phyloP scores from a whole-genome alignment of 1,284 basidiomycete genomes.

The Takashimella koratensis region DNA sequence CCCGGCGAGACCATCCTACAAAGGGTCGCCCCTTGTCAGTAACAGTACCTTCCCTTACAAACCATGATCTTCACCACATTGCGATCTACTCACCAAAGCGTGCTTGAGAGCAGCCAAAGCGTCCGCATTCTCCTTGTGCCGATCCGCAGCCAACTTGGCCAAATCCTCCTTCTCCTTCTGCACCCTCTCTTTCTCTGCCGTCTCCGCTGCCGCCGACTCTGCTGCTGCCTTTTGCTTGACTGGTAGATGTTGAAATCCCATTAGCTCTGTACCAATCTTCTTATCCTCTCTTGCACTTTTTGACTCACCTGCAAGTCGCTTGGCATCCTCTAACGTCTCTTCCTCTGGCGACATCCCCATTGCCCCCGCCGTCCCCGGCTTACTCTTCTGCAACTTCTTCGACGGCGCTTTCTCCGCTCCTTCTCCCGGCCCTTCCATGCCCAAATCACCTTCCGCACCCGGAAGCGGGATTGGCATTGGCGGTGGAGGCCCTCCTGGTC shows the following conservation, averaged over 20 bases:
- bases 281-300: too few species aligned
- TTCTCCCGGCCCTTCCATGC: too few species aligned
- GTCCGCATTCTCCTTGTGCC: conserved; percentile 36
- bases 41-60: neutral
- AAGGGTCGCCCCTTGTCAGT: conserved; percentile 7
- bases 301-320: conserved; percentile 39
- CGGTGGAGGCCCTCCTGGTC: neutral
- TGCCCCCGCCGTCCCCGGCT: neutral
- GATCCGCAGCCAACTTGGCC: conserved; percentile 34
- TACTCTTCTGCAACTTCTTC: conserved; percentile 25
- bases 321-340: conserved; percentile 32
- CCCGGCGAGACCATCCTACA: conserved; percentile 34
- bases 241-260: conserved; percentile 5
- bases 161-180: conserved; percentile 30
- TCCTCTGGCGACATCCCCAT: conserved; percentile 15
- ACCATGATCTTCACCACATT: conserved; percentile 8
- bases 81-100: conserved; percentile 24
- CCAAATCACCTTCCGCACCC: conserved; percentile 6
- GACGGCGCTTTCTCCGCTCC: conserved; percentile 2
- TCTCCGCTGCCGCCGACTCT: conserved; percentile 30
- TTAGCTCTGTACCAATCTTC: too few species aligned
- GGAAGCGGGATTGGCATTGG: neutral
- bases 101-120: conserved; percentile 37
- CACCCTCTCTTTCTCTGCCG: conserved; percentile 29
- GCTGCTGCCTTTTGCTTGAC: conserved; percentile 41